phyloP scores from a whole-genome alignment of 352 stramenopile species.

The Phytophthora constricta region DNA sequence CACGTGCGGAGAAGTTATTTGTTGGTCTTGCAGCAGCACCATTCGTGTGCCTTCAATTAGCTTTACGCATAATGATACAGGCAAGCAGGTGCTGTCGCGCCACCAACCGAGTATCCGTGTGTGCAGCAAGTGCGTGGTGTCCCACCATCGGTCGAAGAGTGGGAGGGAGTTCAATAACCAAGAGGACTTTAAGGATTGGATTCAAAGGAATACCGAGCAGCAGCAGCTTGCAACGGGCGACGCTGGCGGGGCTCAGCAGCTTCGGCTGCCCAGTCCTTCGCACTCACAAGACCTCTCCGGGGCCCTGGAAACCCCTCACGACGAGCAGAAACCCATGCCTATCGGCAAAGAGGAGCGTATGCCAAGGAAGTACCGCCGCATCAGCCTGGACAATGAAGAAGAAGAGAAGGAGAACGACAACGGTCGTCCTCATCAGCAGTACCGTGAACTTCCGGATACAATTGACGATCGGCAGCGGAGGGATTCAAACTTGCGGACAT shows the following conservation, averaged over 20 bases:
- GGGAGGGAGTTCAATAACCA: constrained; percentile 75
- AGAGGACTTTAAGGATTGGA: constrained; percentile 85
- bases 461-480: constrained; percentile 43
- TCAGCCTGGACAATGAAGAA: constrained; percentile 75
- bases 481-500: constrained; percentile 45
- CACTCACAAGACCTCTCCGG: constrained; percentile 75
- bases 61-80: constrained; percentile 84
- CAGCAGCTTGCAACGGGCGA: constrained; percentile 45
- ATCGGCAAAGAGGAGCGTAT: constrained; percentile 41
- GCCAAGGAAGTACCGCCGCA: constrained; percentile 59
- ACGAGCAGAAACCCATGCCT: constrained; percentile 28
- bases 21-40: constrained; percentile 86
- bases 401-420: constrained; percentile 67
- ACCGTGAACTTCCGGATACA: constrained; percentile 42
- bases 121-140: constrained; percentile 85
- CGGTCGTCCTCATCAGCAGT: constrained; percentile 29
- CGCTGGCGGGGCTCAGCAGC: constrained; percentile 35
- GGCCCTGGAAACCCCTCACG: constrained; percentile 34
- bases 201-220: constrained; percentile 68
- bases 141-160: constrained; percentile 78
- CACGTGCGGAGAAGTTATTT: constrained; percentile 89
- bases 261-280: constrained; percentile 57
- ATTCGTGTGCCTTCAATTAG: constrained; percentile 86
- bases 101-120: constrained; percentile 87
- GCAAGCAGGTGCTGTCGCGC: constrained; percentile 77